Conservation (phyloP, 371 early-diverging fungal genomes). For the Rhizopus microsporus region DNA sequence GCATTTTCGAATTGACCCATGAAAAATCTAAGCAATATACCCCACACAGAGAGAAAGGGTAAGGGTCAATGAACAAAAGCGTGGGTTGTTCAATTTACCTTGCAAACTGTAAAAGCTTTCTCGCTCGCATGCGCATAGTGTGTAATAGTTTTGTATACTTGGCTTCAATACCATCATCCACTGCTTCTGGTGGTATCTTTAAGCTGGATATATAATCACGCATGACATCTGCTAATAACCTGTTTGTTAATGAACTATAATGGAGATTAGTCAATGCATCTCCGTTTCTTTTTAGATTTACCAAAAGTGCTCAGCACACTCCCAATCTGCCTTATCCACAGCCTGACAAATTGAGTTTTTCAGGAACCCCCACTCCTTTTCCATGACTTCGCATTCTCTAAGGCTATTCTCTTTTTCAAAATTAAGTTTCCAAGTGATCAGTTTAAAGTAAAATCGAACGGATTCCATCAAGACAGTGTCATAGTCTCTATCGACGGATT, state of each 20-base stretch:
- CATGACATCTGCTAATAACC: constrained; percentile 51
- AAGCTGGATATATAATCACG: constrained; percentile 51
- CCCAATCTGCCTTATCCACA: constrained; percentile 74
- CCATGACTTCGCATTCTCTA: constrained; percentile 79
- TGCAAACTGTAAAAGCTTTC: constrained; percentile 65
- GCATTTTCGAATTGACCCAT: constrained; percentile 73
- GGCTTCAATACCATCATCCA: constrained; percentile 52
- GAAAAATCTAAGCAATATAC: constrained; percentile 49
- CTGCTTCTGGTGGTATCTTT: constrained; percentile 36
- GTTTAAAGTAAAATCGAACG: constrained; percentile 77
- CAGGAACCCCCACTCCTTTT: constrained; percentile 81
- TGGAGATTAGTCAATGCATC: background rate
- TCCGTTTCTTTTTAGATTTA: constrained; percentile 24
- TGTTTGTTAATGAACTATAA: constrained; percentile 47
- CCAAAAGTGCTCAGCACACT: constrained; percentile 80
- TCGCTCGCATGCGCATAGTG: constrained; percentile 65
- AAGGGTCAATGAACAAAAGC: background rate
- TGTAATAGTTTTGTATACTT: constrained; percentile 66
- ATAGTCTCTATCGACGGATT: constrained; percentile 63
- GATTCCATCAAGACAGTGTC: constrained; percentile 71
- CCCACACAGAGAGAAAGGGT: background rate
- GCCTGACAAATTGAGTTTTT: constrained; percentile 64
- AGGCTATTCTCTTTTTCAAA: constrained; percentile 59
- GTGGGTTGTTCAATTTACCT: constrained; percentile 32
- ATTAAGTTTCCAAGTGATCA: constrained; percentile 71